Percentiles rank a stretch among this genome's conserved stretches.
These are phyloP conservation scores for Salix brachista DNA, from an alignment of 345 rosid species.

Conservation along the genomic window DNA sequence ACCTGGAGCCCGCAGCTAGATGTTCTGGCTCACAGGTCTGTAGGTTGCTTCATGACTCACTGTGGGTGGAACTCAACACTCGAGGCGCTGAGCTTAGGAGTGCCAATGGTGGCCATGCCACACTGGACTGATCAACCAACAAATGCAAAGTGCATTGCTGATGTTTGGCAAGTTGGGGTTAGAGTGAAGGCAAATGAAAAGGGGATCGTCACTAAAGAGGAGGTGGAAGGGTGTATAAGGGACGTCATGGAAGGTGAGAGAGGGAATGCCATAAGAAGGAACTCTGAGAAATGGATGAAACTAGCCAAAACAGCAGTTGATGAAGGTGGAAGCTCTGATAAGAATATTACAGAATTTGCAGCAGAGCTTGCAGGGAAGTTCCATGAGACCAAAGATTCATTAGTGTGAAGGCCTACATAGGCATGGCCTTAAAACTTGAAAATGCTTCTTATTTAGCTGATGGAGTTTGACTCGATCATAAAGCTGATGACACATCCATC, in stretches of 20 bases:
- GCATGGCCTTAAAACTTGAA: too few species aligned
- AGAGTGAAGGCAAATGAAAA: conserved; percentile 2
- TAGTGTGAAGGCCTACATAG: too few species aligned
- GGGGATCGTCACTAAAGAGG: conserved; percentile 19
- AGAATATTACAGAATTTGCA: conserved; percentile 4
- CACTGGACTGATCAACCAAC: conserved; percentile 15
- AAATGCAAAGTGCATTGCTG: conserved; percentile 22
- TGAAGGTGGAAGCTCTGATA: conserved; percentile 13
- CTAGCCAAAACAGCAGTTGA: conserved; percentile 11
- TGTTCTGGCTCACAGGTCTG: conserved; percentile 9
- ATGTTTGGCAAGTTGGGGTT: conserved; percentile 25
- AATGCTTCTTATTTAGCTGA: too few species aligned
- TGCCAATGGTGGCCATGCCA: conserved; percentile 25
- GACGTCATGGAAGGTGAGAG: conserved; percentile 17
- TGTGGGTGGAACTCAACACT: conserved; percentile 27
- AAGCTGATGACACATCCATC: too few species aligned
- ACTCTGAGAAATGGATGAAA: conserved; percentile 19
- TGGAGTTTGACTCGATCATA: too few species aligned
- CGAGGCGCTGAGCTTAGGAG: conserved; percentile 25
- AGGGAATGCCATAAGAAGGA: conserved; percentile 5
- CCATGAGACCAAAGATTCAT: not conserved
- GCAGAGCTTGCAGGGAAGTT: not conserved
- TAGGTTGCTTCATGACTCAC: conserved; percentile 20
- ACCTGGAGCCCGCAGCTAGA: conserved; percentile 7
- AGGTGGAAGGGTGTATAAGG: conserved; percentile 5